Evolutionary conservation across 805 yeast genomes (phyloP), one percentile per base, ranked within the genome.

Genomic region (Scheffersomyces ergatensis): DNA sequence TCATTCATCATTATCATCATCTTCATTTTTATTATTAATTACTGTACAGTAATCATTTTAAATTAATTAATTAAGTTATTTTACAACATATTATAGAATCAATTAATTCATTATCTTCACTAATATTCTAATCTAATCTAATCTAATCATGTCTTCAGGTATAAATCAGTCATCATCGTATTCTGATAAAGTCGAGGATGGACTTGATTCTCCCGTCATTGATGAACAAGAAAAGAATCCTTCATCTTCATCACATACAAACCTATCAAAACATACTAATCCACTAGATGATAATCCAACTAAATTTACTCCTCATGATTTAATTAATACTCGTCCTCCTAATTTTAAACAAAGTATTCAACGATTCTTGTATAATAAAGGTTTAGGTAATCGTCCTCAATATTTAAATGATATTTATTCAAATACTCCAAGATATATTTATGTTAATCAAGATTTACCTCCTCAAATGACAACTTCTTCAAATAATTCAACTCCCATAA

Each of bases 391-490:
- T 17, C 51, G 67, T 44, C 76, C 76, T 2, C 25, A 56, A 23
- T 57, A 69, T 40, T 40, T 66, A 48, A 53, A 63, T 54, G 51
- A 67, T 24, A 60, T 77, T 43, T 68, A 70, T 46, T 35, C 49
- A 19, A 54, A 53, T n/a, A 62, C 55, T 26, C 70, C 74, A 5
- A 49, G 85, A 37, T 55, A 62, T 20, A 62, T 80, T 21, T 80
- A 60, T 50, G 76, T 75, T 47, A 78, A 80, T 53, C 57, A 67
- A 43, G 70, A 66, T 6, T 58, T 80, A 31, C 84, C 85, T 1
- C 59, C 55, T 5, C 57, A 65, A 16, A 65, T 67, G 62, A 48
- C 50, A 5, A 67, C 74, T 42, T 37, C 39, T 2, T 9, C 29
- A 9, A 48, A 44, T 20, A 34, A 54, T 12, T 63, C 62, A 14